These are phyloP conservation scores for Mychonastes homosphaera DNA, from an alignment of 139 green algal genomes.

Conservation along the genomic window DNA sequence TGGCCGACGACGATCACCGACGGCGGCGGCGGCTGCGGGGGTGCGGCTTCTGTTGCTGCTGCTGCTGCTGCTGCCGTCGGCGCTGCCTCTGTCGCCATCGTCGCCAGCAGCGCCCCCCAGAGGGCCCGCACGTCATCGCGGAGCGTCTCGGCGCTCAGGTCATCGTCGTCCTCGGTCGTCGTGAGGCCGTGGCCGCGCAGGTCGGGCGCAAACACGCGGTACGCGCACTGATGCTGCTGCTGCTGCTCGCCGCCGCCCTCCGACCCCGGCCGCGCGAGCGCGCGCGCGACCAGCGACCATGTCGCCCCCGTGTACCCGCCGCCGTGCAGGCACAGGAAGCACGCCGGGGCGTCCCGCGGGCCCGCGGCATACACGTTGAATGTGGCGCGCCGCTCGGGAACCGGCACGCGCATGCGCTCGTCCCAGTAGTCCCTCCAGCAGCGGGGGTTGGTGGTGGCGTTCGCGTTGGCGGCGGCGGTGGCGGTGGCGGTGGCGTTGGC, in stretches of 20 bases:
- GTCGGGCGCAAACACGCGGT: constrained; percentile 62
- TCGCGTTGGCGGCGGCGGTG: no score
- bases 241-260: no score
- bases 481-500: no score
- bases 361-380: constrained; percentile 68
- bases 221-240: constrained; percentile 35
- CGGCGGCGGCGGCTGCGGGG: background rate
- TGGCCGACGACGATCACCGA: constrained; percentile 63
- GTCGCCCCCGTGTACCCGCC: constrained; percentile 77
- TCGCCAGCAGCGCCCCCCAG: constrained; percentile 56
- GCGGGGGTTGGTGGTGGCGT: no score
- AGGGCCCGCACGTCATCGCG: constrained; percentile 48
- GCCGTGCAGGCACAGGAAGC: constrained; percentile 71
- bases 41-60: background rate
- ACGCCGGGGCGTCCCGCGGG: constrained; percentile 40
- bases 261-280: no score
- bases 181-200: constrained; percentile 66
- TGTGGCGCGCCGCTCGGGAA: constrained; percentile 16
- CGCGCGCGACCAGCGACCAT: constrained; percentile 62
- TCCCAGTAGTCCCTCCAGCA: constrained; percentile 28
- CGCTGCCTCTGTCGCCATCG: background rate
- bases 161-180: constrained; percentile 29
- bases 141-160: constrained; percentile 60
- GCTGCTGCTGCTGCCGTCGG: constrained; percentile 5
- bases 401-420: constrained; percentile 5